phyloP scores from a whole-genome alignment of 257 asterid genomes.

The Capsicum baccatum region DNA sequence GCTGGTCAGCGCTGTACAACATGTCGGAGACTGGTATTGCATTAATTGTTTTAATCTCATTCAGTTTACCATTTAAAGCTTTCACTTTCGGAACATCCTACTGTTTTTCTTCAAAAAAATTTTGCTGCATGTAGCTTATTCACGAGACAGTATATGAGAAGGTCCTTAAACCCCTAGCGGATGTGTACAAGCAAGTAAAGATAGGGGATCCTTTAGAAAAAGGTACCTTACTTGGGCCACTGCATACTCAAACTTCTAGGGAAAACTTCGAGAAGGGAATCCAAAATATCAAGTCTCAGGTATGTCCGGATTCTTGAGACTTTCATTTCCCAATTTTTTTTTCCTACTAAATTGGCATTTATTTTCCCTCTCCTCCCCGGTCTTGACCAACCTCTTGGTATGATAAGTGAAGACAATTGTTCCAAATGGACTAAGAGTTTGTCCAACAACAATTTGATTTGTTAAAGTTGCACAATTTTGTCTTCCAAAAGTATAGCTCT shows the following conservation, averaged over 20 bases:
- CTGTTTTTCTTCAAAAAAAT: conserved; percentile 12
- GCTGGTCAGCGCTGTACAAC: conserved; percentile 99
- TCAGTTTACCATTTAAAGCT: conserved; percentile 23
- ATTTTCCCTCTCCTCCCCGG: not conserved
- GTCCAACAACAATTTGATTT: not conserved
- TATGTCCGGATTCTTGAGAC: conserved; percentile 31
- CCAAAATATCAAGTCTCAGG: conserved; percentile 82
- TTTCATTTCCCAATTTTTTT: not conserved
- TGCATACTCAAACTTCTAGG: conserved; percentile 74
- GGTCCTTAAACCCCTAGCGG: conserved; percentile 74
- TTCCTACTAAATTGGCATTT: not conserved
- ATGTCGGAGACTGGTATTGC: conserved; percentile 94
- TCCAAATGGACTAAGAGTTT: not conserved
- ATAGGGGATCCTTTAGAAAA: conserved; percentile 91
- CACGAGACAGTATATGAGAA: conserved; percentile 83
- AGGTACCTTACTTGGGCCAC: conserved; percentile 91
- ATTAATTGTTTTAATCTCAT: conserved; percentile 17
- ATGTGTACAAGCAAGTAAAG: conserved; percentile 86
- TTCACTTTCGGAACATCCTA: conserved; percentile 25
- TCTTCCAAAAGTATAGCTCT: not conserved
- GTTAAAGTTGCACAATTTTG: not conserved
- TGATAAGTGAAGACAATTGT: not conserved
- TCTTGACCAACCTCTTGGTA: not conserved
- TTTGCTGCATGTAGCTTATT: conserved; percentile 63
- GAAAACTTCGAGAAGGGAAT: conserved; percentile 83